Evolutionary conservation across 2,329 filamentous ascomycete species (phyloP), one percentile per base, ranked within the genome.

Genomic region (Fusarium sp.): DNA sequence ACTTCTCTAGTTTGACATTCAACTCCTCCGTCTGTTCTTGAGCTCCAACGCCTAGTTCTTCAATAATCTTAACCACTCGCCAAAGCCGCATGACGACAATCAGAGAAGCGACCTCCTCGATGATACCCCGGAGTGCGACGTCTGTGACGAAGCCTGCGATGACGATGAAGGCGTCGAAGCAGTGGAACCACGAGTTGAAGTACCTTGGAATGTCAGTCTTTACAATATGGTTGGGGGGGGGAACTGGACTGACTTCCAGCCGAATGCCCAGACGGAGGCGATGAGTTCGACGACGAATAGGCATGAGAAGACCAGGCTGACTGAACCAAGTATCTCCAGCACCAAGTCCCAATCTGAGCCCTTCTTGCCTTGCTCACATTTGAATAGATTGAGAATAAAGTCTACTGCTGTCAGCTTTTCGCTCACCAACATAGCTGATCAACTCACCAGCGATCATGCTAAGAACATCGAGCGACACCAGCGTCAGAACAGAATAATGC

Each of bases 81-180:
- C 66, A 69, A 5, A 69, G 39, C 22, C 66, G 50, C 66, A 69
- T 69, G 2, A 64, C 65, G 9, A 69, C 66, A 7, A 69, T 69
- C 1, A 69, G 36, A 24, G 65, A 69, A 3, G 66, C 66, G 3
- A 69, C 58, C 18, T 69, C 65, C 41, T 69, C 58, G 3, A 69
- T 38, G 1, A 69, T 63, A 5, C 65, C 65, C 0, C 66, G 65
- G 0, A 69, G 39, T 5, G 66, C 57, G 2, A 69, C 66, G 12
- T 69, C 65, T 0, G 65, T 69, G 0, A 69, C 24, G 18, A 69
- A 69, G 4, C 65, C 66, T 11, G 65, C 65, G 13, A 64, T 36
- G 3, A 69, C 58, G 5, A 69, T 69, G 7, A 57, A 69, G 3
- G 58, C 51, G 4, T 69, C 57, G 13, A 69, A 69, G 3, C 65